Conservation (phyloP, 139 green algal species). For the Klebsormidium nitens region DNA sequence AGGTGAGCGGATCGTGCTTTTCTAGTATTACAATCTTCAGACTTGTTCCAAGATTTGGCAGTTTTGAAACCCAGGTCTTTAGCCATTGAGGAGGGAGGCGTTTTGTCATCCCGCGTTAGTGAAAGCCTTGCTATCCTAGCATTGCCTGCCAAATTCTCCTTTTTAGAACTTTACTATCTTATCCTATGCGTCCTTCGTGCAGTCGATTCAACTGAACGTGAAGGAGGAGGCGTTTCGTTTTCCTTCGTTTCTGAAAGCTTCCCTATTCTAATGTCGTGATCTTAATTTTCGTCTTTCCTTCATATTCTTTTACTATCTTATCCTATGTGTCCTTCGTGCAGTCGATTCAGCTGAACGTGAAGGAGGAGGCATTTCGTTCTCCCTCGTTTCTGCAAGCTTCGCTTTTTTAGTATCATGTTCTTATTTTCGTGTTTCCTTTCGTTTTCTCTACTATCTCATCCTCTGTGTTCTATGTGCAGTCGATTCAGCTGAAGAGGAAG, state of each 20-base stretch:
- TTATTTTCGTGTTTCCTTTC: background rate
- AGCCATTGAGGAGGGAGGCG: background rate
- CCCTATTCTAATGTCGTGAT: background rate
- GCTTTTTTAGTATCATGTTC: background rate
- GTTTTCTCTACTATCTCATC: too few relatives aligned
- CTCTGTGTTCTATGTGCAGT: too few relatives aligned
- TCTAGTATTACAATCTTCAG: background rate
- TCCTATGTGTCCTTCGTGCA: too few relatives aligned
- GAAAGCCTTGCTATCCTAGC: background rate
- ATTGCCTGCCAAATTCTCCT: background rate
- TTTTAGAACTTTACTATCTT: too few relatives aligned
- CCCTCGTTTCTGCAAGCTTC: background rate
- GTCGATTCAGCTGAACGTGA: slow-evolving; percentile 37
- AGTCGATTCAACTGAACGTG: slow-evolving; percentile 38
- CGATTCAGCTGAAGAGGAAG: slow-evolving; percentile 39
- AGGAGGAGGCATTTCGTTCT: slow-evolving; percentile 25
- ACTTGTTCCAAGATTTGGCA: background rate
- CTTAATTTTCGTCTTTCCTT: background rate
- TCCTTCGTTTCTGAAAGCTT: background rate
- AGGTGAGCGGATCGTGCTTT: slow-evolving; percentile 19
- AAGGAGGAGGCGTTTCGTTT: slow-evolving; percentile 25
- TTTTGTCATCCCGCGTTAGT: background rate
- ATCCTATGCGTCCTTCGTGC: too few relatives aligned
- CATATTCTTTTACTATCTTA: too few relatives aligned
- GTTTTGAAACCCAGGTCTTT: background rate